A percentile compares a stretch with the other conserved stretches of the same genome.
These are phyloP conservation scores for Colletotrichum plurivorum DNA, from an alignment of 2,329 filamentous ascomycete genomes.

Conservation along the genomic window DNA sequence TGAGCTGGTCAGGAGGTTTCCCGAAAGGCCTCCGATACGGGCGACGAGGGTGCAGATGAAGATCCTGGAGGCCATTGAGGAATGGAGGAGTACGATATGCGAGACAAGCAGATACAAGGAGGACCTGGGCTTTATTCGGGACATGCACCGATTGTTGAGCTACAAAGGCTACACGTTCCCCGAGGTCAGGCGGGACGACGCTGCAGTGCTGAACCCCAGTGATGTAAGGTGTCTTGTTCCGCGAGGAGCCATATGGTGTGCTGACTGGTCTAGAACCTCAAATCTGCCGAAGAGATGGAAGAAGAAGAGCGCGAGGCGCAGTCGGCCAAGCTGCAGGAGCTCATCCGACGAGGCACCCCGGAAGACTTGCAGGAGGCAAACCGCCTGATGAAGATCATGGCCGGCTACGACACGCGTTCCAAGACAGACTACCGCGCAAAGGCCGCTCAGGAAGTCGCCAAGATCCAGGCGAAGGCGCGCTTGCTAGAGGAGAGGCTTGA, in stretches of 20 bases:
- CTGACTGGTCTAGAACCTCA: slow-evolving; percentile 77
- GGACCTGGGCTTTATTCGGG: slow-evolving; percentile 93
- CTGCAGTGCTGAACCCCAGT: slow-evolving; percentile 94
- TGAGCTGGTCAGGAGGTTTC: slow-evolving; percentile 95
- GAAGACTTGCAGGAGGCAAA: slow-evolving; percentile 98
- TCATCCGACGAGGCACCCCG: slow-evolving; percentile 92
- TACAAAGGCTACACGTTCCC: slow-evolving; percentile 99
- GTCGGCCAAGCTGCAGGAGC: slow-evolving; percentile 96
- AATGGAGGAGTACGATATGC: slow-evolving; percentile 98
- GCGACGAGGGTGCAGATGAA: slow-evolving; percentile 89
- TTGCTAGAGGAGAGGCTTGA: slow-evolving; percentile 94
- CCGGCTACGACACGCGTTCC: slow-evolving; percentile 92
- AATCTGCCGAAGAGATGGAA: slow-evolving; percentile 98
- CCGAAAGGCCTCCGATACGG: slow-evolving; percentile 90
- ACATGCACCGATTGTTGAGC: slow-evolving; percentile 95
- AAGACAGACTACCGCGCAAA: slow-evolving; percentile 99
- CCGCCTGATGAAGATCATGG: slow-evolving; percentile 99
- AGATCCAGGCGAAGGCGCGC: slow-evolving; percentile 95
- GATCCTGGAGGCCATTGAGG: slow-evolving; percentile 96
- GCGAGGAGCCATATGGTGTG: not conserved
- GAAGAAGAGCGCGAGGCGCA: slow-evolving; percentile 95
- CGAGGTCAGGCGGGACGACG: slow-evolving; percentile 92
- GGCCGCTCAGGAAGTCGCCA: slow-evolving; percentile 93
- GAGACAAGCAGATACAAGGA: slow-evolving; percentile 98
- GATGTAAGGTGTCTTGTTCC: slow-evolving; percentile 75